Base-by-base conservation (phyloP, 192 early-diverging fungal species). In the Mortierella claussenii region DNA sequence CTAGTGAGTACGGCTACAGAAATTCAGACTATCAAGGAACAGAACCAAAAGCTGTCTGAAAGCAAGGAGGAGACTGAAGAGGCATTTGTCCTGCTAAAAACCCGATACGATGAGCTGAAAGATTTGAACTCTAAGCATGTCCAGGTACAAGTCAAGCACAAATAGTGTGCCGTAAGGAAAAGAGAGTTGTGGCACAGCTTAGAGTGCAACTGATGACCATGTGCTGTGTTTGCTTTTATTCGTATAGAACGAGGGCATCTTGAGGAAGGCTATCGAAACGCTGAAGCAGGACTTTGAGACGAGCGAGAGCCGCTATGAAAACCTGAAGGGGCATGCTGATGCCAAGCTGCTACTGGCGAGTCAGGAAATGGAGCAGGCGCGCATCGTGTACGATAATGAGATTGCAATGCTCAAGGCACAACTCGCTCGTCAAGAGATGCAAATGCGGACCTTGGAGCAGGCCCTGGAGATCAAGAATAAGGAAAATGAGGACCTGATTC, bases 231-330 rank as follows among this genome's bases (percentile, higher is more conserved):
- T n/a, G n/a, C n/a, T n/a, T n/a, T n/a, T n/a, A n/a, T n/a, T n/a
- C n/a, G n/a, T n/a, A n/a, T 56, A 76, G 73, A 76, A 76, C 23
- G 73, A 76, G 30, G 45, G 17, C 11, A 76, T 76, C 12, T 36
- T 76, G 5, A 30, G 73, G n/a, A 76, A 62, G 53, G 73, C 73
- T 12, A 65, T 76, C 28, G 73, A 76, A 20, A 57, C 73, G 1
- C 40, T 76, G 37, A 76, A 76, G 47, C 56, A 67, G 33, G 73
- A 76, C 37, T 76, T 65, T 56, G 73, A 76, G 59, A 76, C 64
- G 31, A 62, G 64, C 31, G 73, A 76, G 26, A 42, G 57, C 8
- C 73, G 73, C 15, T 76, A 67, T 21, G 73, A 76, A 24, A 60
- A 47, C 15, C 37, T 76, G 36, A 66, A 62, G 47, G 24, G 34